Percentiles rank a stretch among this genome's conserved stretches.
phyloP scores from a whole-genome alignment of 768 basidiomycete genomes.

The Artomyces pyxidatus region DNA sequence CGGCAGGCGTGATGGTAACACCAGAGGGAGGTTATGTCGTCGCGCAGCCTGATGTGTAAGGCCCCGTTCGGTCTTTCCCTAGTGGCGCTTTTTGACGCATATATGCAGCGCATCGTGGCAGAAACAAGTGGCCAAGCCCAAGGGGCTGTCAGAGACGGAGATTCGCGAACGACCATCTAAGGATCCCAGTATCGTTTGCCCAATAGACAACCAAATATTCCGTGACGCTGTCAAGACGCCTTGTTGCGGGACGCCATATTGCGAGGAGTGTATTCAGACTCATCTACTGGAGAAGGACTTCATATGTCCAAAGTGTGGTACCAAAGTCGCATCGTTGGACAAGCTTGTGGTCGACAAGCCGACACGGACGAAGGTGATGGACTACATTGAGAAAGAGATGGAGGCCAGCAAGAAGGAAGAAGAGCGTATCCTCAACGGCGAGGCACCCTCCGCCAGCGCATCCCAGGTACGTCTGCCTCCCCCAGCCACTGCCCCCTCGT shows the following conservation, averaged over 20 bases:
- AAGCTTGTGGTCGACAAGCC: constrained; percentile 77
- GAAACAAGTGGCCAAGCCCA: constrained; percentile 74
- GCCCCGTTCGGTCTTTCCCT: constrained; percentile 14
- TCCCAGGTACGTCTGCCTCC: constrained; percentile 2
- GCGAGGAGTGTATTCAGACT: constrained; percentile 96
- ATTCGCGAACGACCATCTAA: constrained; percentile 79
- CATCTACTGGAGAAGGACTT: constrained; percentile 94
- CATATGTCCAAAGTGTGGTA: constrained; percentile 82
- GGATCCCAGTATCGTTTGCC: constrained; percentile 75
- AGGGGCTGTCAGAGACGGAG: constrained; percentile 80
- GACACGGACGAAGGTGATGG: constrained; percentile 65
- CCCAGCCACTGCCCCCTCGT: too few species aligned
- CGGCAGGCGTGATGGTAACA: constrained; percentile 94
- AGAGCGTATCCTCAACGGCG: constrained; percentile 17
- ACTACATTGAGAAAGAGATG: constrained; percentile 76
- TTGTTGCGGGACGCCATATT: constrained; percentile 85
- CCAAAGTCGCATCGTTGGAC: constrained; percentile 84
- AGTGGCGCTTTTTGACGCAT: background rate
- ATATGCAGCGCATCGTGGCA: constrained; percentile 81
- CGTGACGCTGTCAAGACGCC: constrained; percentile 94
- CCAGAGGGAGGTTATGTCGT: constrained; percentile 98
- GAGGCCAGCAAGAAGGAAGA: constrained; percentile 69
- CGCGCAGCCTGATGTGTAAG: constrained; percentile 92
- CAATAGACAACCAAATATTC: constrained; percentile 89
- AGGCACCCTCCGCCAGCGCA: constrained; percentile 1